These are phyloP conservation scores for Teratosphaeria nubilosa DNA, from an alignment of 2,329 filamentous ascomycete genomes.

Conservation along the genomic window DNA sequence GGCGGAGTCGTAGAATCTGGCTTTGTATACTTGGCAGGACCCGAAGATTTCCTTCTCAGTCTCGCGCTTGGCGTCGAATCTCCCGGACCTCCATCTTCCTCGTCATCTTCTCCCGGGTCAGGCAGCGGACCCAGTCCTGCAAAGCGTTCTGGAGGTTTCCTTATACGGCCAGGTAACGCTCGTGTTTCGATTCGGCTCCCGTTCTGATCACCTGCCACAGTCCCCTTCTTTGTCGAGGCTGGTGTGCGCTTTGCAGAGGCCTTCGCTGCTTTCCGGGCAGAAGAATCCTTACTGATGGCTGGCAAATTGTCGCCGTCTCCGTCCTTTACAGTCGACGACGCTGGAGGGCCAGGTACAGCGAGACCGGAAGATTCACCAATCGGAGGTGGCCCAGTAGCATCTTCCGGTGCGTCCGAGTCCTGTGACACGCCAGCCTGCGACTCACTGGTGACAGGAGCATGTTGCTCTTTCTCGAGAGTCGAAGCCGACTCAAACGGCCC, in stretches of 20 bases:
- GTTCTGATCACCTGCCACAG: background rate
- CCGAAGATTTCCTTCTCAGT: background rate
- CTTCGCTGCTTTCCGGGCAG: background rate
- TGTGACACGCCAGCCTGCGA: background rate
- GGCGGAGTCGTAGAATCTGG: background rate
- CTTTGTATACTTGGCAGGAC: background rate
- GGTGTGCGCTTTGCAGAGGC: background rate
- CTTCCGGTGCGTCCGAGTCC: background rate
- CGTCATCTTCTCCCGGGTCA: background rate
- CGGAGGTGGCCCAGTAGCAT: background rate
- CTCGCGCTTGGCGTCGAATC: background rate
- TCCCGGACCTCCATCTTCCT: background rate
- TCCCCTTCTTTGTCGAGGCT: background rate
- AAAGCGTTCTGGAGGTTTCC: background rate
- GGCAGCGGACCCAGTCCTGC: background rate
- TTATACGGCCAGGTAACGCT: background rate
- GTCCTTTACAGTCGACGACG: background rate
- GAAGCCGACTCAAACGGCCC: background rate
- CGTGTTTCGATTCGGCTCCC: background rate
- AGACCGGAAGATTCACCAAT: background rate
- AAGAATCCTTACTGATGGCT: background rate
- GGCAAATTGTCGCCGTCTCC: background rate
- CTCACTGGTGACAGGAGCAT: background rate
- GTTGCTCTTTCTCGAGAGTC: background rate
- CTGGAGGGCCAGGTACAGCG: too few relatives aligned